A percentile compares a stretch with the other conserved stretches of the same genome.
Conservation (phyloP, 2,329 filamentous ascomycete species). For the Sporothrix sp. region DNA sequence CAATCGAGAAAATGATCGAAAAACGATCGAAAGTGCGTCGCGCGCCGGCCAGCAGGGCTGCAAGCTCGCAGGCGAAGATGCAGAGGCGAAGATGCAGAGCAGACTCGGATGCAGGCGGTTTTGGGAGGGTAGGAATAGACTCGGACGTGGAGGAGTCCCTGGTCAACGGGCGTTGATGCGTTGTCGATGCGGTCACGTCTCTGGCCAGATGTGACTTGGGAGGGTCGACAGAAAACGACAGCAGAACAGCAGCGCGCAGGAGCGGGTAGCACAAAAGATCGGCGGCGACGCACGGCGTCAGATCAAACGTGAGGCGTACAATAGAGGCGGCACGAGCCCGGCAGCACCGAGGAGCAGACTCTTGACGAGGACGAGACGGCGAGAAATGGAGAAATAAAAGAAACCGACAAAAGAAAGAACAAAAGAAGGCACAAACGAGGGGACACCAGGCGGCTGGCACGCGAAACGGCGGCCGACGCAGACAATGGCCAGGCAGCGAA, state of each 20-base stretch:
- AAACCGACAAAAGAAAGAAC: not conserved
- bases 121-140: no score
- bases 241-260: no score
- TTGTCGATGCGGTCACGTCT: not conserved
- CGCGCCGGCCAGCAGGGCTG: constrained; percentile 5
- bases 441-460: not conserved
- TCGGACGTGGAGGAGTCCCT: no score
- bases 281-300: constrained; percentile 7
- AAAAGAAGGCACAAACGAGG: constrained; percentile 1
- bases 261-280: constrained; percentile 3
- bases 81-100: not conserved
- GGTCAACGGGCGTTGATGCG: not conserved
- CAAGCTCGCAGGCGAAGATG: not conserved
- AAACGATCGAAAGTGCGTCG: not conserved
- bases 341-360: not conserved
- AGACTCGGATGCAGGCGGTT: no score
- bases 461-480: not conserved
- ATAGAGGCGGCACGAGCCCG: constrained; percentile 2
- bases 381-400: not conserved
- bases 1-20: no score
- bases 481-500: not conserved
- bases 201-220: no score
- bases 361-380: not conserved
- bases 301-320: constrained; percentile 6
- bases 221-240: not conserved